Conservation (phyloP, 176 grass and related monocot genomes). For the Saccharum officinarum region DNA sequence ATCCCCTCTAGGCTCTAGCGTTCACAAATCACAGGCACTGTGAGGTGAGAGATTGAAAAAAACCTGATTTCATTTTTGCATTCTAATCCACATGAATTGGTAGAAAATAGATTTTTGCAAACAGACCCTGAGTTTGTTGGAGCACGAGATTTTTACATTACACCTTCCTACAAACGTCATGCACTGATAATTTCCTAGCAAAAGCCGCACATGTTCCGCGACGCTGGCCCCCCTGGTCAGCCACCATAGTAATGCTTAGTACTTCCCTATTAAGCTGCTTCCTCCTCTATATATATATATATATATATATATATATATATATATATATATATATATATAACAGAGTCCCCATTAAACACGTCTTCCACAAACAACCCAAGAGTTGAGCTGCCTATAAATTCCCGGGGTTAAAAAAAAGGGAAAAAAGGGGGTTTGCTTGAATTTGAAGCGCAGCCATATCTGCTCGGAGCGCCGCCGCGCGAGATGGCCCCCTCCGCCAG, state of each 20-base stretch:
- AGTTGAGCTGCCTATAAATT: not conserved
- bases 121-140: no score
- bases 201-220: not conserved
- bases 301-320: no score
- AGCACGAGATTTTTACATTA: no score
- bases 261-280: not conserved
- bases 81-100: no score
- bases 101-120: no score
- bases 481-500: slow-evolving; percentile 28
- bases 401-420: not conserved
- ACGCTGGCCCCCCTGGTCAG: not conserved
- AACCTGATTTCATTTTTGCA: no score
- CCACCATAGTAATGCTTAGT: not conserved
- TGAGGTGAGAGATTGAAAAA: no score
- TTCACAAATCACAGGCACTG: no score
- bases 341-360: not conserved
- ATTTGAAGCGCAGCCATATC: not conserved
- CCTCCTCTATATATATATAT: no score
- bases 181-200: not conserved
- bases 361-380: not conserved
- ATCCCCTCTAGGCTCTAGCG: no score
- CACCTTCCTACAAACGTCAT: not conserved
- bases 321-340: no score
- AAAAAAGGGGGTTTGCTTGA: not conserved
- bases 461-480: slow-evolving; percentile 21